Evolutionary conservation across 257 asterid genomes (phyloP).

Genomic region (Anisodus tanguticus): DNA sequence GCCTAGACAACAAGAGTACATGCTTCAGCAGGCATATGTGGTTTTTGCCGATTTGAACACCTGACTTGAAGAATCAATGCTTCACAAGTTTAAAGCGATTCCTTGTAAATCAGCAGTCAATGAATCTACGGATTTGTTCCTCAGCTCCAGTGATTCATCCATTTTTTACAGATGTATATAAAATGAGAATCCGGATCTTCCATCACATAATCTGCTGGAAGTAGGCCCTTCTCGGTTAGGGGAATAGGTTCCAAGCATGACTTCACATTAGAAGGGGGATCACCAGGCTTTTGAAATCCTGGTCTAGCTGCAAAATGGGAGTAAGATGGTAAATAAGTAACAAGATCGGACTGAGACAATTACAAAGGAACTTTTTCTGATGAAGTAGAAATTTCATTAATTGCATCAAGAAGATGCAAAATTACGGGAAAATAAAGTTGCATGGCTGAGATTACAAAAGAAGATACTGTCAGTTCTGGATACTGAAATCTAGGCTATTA

Average conservation of each 20-base stretch:
- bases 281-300: conserved; percentile 72
- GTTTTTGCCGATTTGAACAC: not conserved
- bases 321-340: conserved; percentile 25
- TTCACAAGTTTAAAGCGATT: not conserved
- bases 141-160: conserved; percentile 41
- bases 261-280: conserved; percentile 44
- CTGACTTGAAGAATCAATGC: conserved; percentile 26
- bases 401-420: too few species aligned
- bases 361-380: not conserved
- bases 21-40: not conserved
- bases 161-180: conserved; percentile 72
- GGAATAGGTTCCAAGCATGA: conserved; percentile 71
- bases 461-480: too few species aligned
- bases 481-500: too few species aligned
- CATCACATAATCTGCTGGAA: conserved; percentile 67
- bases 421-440: too few species aligned
- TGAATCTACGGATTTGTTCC: conserved; percentile 33
- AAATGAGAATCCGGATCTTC: conserved; percentile 98
- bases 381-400: too few species aligned
- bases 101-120: conserved; percentile 42
- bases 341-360: not conserved
- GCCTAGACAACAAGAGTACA: conserved; percentile 4
- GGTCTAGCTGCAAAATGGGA: conserved; percentile 79
- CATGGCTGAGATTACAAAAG: too few species aligned
- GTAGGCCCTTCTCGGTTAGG: conserved; percentile 73